Conservation (phyloP, 2,329 filamentous ascomycete species). For the Coniochaeta hoffmannii region DNA sequence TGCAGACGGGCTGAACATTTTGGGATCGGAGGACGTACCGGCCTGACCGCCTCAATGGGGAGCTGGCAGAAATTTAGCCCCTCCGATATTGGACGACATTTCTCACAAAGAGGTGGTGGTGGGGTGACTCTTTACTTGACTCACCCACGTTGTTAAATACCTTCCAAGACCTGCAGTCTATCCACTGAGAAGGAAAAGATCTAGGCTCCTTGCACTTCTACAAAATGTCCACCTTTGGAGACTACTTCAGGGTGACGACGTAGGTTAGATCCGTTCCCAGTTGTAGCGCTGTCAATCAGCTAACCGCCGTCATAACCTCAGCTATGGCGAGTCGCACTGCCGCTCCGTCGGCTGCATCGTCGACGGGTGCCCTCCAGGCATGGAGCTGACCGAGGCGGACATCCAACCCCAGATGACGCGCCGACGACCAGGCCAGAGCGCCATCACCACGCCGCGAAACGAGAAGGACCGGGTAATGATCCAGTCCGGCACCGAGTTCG, state of each 20-base stretch:
- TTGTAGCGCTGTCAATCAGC: neutral
- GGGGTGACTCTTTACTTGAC: neutral
- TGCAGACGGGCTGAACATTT: neutral
- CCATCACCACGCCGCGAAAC: constrained; percentile 84
- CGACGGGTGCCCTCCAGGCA: constrained; percentile 82
- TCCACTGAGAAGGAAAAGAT: neutral
- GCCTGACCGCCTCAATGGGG: neutral
- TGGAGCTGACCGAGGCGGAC: constrained; percentile 75
- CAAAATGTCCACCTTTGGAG: constrained; percentile 79
- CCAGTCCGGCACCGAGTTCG: constrained; percentile 86
- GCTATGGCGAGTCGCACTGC: constrained; percentile 61
- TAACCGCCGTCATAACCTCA: constrained; percentile 14
- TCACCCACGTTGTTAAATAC: neutral
- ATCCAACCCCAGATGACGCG: constrained; percentile 92
- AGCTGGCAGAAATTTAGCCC: neutral
- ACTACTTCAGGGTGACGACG: constrained; percentile 76
- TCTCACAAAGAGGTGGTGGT: neutral
- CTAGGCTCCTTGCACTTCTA: neutral
- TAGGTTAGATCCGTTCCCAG: constrained; percentile 32
- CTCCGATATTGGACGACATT: neutral
- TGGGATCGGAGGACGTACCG: neutral
- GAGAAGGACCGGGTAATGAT: constrained; percentile 91
- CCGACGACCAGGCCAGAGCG: constrained; percentile 79
- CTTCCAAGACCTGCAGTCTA: neutral
- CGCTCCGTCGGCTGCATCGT: constrained; percentile 91